These are phyloP conservation scores for Teratosphaeria zuluensis DNA, from an alignment of 2,329 filamentous ascomycete species.

Conservation along the genomic window DNA sequence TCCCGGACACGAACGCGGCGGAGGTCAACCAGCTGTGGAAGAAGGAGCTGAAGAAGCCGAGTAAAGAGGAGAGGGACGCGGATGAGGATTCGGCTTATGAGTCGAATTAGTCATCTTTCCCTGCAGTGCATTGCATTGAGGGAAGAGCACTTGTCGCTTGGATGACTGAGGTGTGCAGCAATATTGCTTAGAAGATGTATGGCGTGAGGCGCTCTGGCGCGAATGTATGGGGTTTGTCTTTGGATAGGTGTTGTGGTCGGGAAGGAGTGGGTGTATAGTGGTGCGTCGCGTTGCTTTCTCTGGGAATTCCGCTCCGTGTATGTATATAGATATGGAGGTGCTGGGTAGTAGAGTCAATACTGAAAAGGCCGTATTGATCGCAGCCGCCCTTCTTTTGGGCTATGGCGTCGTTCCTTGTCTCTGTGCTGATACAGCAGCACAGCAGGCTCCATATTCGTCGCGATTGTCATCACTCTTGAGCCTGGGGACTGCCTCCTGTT, in stretches of 20 bases:
- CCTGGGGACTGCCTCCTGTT: too few relatives aligned
- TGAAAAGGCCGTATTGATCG: background rate
- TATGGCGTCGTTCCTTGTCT: background rate
- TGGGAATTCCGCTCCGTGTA: background rate
- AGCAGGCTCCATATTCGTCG: too few relatives aligned
- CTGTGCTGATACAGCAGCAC: too few relatives aligned
- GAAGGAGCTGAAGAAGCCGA: conserved; percentile 48
- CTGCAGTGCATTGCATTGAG: too few relatives aligned
- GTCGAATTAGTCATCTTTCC: background rate
- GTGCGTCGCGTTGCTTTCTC: background rate
- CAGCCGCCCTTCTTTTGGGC: too few relatives aligned
- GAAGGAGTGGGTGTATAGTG: background rate
- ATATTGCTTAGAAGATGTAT: background rate
- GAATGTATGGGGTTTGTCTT: too few relatives aligned
- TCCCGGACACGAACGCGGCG: conserved; percentile 66
- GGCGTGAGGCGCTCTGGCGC: background rate
- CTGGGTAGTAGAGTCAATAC: background rate
- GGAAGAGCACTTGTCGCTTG: too few relatives aligned
- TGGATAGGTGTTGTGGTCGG: background rate
- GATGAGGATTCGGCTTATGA: conserved; percentile 12
- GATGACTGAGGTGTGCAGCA: background rate
- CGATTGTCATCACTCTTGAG: too few relatives aligned
- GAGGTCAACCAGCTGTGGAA: conserved; percentile 66
- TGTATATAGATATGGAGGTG: background rate
- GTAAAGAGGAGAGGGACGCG: conserved; percentile 37